Base-by-base conservation (phyloP, 2,329 filamentous ascomycete genomes). In the Graphilbum sp. region DNA sequence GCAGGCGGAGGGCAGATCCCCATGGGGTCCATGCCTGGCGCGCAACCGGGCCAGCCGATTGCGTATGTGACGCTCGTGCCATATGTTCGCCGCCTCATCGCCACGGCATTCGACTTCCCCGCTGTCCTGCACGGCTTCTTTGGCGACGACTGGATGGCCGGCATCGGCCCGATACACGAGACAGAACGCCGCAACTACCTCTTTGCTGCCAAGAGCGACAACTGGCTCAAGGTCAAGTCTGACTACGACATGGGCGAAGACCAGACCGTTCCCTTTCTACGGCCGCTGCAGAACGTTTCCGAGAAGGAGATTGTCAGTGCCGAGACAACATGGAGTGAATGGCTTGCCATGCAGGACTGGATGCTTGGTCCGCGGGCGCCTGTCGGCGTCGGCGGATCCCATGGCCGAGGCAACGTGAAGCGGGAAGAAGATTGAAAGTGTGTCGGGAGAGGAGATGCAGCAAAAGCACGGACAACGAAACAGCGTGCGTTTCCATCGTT, bases 331-430 rank as follows among this genome's bases (percentile, higher is more conserved):
- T 98, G 90, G 90, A 92, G 85, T 53, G 79, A 88, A 50, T 96
- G 88, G 88, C 62, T 95, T 24, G 84, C 84, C 12, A 92, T 95
- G 84, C 85, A 94, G 57, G 88, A 95, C 56, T 96, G 88, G 88
- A 93, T 94, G 86, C 64, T 95, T n/a, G 87, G 87, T 2, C 81
- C 83, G 2, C 64, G 83, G 43, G 78, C 79, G 24, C 81, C 79
- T 7, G 64, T 66, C 21, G 50, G 45, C 35, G 49, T 48, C 3
- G 43, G 41, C 30, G 33, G 38, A 4, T 6, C 27, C 5, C 27
- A n/a, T 30, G 25, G 43, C 21, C 36, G 37, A 10, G 25, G 35
- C 34, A 40, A 43, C 21, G 35, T 47, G 25, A 45, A 47, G 42
- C 32, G 37, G 15, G 44, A 47, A 20, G 40, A 43, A 12, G 42